Evolutionary conservation across 2,329 filamentous ascomycete genomes (phyloP).

Genomic region (Tolypocladium ophioglossoides): DNA sequence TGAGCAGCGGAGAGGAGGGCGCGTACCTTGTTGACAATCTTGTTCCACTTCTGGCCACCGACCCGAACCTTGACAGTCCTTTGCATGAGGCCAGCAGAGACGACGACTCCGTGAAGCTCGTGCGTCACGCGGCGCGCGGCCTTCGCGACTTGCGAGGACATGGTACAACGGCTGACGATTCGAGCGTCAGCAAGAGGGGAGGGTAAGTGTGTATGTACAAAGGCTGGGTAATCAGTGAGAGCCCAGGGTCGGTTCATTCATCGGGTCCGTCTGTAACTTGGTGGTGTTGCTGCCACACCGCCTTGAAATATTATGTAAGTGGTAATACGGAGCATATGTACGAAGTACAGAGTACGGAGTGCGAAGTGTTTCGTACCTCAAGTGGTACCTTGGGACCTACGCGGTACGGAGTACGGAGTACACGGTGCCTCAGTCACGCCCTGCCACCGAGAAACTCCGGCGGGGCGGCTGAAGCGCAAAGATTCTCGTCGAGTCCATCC

Average conservation of each 20-base stretch:
- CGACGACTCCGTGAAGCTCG: slow-evolving; percentile 57
- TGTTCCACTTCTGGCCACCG: slow-evolving; percentile 62
- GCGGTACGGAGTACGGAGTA: no score
- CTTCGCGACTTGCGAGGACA: slow-evolving; percentile 30
- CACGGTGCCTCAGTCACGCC: not conserved
- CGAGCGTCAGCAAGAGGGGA: not conserved
- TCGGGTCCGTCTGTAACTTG: no score
- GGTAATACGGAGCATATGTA: no score
- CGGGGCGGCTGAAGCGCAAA: not conserved
- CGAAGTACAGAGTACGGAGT: not conserved
- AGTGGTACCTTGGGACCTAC: no score
- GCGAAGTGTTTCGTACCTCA: not conserved
- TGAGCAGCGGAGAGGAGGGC: not conserved
- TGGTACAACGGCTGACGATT: slow-evolving; percentile 6
- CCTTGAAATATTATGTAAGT: not conserved
- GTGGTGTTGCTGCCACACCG: not conserved
- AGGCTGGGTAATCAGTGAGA: not conserved
- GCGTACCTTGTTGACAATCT: slow-evolving; percentile 58
- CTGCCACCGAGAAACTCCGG: not conserved
- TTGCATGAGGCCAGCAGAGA: slow-evolving; percentile 67
- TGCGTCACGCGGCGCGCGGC: slow-evolving; percentile 34
- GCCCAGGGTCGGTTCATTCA: not conserved
- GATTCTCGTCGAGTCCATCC: not conserved
- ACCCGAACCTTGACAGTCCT: slow-evolving; percentile 73
- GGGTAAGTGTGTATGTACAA: not conserved